Base-by-base conservation (phyloP, 768 basidiomycete species). In the Mrakia gelida region DNA sequence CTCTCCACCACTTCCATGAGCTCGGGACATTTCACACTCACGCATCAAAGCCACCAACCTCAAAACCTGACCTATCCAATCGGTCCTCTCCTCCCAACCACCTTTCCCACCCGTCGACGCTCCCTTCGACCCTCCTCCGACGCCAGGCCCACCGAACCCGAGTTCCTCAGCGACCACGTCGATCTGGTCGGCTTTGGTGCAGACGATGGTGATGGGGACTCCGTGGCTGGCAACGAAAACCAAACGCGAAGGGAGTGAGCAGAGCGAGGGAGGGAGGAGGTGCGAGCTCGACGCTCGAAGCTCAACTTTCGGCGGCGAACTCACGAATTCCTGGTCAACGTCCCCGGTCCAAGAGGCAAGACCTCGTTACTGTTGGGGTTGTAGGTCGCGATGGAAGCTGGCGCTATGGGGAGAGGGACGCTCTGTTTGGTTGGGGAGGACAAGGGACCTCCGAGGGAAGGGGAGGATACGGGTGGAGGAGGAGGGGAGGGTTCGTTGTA, bases 41-140 rank as follows among this genome's bases (percentile, higher is more conserved):
- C 96, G 97, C 85, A 93, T 93, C 73, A 98, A 85, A 83, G 94
- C 96, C 74, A 98, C 89, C 0, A 94, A 92, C 56, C 97, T 88
- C 72, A 99, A 87, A n/a, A 93, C 90, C 82, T 98, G 96, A 91
- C 97, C 96, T 7, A 98, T 87, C 59, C 92, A 92, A 82, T 99
- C 97, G 61, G 94, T 95, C 81, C 91, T 87, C 84, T 99, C 97
- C 84, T 99, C 97, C 92, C 84, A 83, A 78, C 81, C 79, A 77
- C 80, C 71, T 80, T 81, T 76, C 81, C 82, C 74, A 13, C 70
- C 76, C 79, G 45, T 45, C 45, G 41, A 43, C 41, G 45, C 80
- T 80, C 75, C 81, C 82, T 71, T 26, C 78, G n/a, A n/a, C n/a
- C 62, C 75, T 76, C 75, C 80, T 78, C 80, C 82, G 79, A 79